Percentiles rank a stretch among this genome's conserved stretches.
Evolutionary conservation across 2,329 filamentous ascomycete species (phyloP).

Genomic region (Podosphaera xanthii): DNA sequence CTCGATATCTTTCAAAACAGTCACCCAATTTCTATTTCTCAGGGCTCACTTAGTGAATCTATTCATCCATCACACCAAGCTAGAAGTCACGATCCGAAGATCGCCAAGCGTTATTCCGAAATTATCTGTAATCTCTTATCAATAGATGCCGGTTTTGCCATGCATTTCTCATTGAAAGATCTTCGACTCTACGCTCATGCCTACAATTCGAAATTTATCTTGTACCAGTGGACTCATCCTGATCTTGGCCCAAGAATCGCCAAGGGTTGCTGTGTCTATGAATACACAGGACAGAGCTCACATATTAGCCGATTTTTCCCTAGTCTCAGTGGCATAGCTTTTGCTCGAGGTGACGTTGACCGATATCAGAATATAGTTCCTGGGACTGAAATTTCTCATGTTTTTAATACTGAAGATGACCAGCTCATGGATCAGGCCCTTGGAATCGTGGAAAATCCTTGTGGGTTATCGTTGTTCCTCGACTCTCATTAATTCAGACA

Average conservation of each 20-base stretch:
- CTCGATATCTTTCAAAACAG: neutral
- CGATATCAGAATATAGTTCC: neutral
- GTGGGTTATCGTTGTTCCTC: neutral
- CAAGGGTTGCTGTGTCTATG: neutral
- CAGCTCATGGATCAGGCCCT: constrained; percentile 1
- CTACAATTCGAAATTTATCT: constrained; percentile 1
- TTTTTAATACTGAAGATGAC: neutral
- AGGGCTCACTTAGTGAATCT: neutral
- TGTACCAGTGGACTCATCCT: neutral
- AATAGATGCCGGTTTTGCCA: neutral
- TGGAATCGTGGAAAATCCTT: constrained; percentile 1
- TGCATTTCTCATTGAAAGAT: neutral
- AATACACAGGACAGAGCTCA: neutral
- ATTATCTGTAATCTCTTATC: neutral
- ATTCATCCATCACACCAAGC: neutral
- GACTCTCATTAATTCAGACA: neutral
- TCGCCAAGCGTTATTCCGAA: neutral
- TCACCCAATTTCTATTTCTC: neutral
- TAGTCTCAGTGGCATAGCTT: neutral
- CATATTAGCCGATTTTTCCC: neutral
- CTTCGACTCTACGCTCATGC: constrained; percentile 2
- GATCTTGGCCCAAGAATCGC: neutral
- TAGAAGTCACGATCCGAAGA: neutral
- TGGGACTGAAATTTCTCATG: neutral
- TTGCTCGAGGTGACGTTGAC: neutral